Percentiles rank a stretch among this genome's conserved stretches.
Conservation (phyloP, 2,329 filamentous ascomycete species). For the Sarocladium oryzae region DNA sequence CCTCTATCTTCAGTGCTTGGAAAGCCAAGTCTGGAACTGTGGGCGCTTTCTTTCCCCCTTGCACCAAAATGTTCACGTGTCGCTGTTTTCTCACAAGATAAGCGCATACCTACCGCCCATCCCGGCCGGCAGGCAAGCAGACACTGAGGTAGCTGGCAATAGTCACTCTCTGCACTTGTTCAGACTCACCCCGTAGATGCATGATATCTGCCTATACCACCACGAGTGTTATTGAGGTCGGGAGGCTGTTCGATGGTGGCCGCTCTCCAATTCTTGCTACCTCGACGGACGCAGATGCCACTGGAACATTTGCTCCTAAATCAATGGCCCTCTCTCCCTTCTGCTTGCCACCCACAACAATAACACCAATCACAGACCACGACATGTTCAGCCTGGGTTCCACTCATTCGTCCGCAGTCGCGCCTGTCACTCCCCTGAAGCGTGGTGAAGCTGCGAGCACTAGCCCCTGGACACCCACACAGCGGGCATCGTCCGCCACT, state of each 20-base stretch:
- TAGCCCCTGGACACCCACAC: neutral
- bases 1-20: neutral
- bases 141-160: no score
- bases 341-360: no score
- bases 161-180: neutral
- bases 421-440: neutral
- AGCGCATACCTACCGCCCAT: neutral
- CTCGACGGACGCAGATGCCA: no score
- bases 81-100: neutral
- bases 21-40: neutral
- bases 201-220: neutral
- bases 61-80: neutral
- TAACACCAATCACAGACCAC: neutral
- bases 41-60: neutral
- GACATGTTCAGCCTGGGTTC: neutral
- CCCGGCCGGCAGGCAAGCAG: neutral
- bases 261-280: no score
- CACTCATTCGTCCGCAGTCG: neutral
- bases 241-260: neutral
- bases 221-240: neutral
- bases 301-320: neutral
- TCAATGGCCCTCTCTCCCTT: no score
- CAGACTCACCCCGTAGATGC: no score
- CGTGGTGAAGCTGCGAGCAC: neutral
- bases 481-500: no score